A percentile compares a stretch with the other conserved stretches of the same genome.
Evolutionary conservation across 805 yeast genomes (phyloP).

Genomic region (Saccharomycopsis babjevae): DNA sequence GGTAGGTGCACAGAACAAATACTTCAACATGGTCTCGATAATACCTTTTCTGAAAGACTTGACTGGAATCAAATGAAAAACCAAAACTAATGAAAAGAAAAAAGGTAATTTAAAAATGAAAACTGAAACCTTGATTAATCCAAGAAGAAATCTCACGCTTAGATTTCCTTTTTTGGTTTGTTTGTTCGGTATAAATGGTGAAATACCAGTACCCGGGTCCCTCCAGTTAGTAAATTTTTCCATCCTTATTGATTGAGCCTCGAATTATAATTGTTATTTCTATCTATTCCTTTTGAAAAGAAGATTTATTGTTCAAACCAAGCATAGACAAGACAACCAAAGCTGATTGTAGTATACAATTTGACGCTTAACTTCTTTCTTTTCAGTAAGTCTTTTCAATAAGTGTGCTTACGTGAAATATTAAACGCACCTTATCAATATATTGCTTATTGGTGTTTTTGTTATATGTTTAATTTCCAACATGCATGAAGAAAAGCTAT

Average conservation of each 20-base stretch:
- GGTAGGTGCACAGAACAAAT: slow-evolving; percentile 27
- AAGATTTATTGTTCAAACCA: background rate
- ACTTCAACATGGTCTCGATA: slow-evolving; percentile 21
- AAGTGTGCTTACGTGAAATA: too few species aligned
- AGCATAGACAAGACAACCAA: too few species aligned
- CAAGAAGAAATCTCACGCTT: background rate
- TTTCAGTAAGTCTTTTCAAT: too few species aligned
- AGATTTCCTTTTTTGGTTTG: slow-evolving; percentile 20
- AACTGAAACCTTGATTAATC: slow-evolving; percentile 23
- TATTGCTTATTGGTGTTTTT: background rate
- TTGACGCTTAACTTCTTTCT: too few species aligned
- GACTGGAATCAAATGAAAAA: slow-evolving; percentile 19
- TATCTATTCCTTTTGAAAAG: too few species aligned
- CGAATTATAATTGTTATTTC: too few species aligned
- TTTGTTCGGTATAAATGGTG: slow-evolving; percentile 68
- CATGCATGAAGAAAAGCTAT: background rate
- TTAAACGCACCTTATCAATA: background rate
- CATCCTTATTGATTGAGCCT: slow-evolving; percentile 33
- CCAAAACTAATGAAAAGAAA: slow-evolving; percentile 10
- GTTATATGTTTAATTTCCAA: background rate
- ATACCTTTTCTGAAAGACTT: slow-evolving; percentile 16
- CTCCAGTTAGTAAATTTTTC: slow-evolving; percentile 78
- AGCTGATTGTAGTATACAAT: too few species aligned
- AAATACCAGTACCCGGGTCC: slow-evolving; percentile 88
- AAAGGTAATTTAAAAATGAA: slow-evolving; percentile 22